Evolutionary conservation across 106 monocot species (phyloP).

Genomic region (Agapanthus africanus): DNA sequence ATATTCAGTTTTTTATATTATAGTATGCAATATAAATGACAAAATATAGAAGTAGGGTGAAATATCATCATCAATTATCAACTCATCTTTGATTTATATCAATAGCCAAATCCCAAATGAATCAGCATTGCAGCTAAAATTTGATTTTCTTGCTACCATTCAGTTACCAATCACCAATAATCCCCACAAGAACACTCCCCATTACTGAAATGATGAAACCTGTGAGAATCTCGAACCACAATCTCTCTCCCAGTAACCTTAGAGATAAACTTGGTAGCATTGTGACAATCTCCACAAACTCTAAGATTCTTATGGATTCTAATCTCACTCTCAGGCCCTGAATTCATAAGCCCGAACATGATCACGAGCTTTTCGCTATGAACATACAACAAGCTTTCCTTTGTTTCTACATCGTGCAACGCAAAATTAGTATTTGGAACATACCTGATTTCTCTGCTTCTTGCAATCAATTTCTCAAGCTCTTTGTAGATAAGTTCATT

Average conservation of each 20-base stretch:
- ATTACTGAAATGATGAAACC: constrained; percentile 43
- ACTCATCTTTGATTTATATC: neutral
- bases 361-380: constrained; percentile 42
- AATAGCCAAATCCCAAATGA: no score
- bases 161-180: constrained; percentile 62
- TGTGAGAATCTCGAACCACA: constrained; percentile 43
- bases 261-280: constrained; percentile 48
- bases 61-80: neutral
- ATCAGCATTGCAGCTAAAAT: no score
- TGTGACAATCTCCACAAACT: constrained; percentile 68
- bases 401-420: constrained; percentile 34
- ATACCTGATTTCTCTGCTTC: constrained; percentile 24
- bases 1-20: no score
- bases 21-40: no score
- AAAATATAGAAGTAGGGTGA: no score
- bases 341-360: neutral
- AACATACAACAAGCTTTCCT: constrained; percentile 20
- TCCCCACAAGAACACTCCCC: constrained; percentile 64
- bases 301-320: constrained; percentile 51
- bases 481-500: constrained; percentile 25
- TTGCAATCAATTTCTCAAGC: constrained; percentile 27
- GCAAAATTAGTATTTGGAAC: constrained; percentile 27
- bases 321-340: neutral
- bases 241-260: constrained; percentile 34
- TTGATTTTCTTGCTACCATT: no score